Conservation (phyloP, 345 rosid genomes). For the Diplotaxis tenuifolia region DNA sequence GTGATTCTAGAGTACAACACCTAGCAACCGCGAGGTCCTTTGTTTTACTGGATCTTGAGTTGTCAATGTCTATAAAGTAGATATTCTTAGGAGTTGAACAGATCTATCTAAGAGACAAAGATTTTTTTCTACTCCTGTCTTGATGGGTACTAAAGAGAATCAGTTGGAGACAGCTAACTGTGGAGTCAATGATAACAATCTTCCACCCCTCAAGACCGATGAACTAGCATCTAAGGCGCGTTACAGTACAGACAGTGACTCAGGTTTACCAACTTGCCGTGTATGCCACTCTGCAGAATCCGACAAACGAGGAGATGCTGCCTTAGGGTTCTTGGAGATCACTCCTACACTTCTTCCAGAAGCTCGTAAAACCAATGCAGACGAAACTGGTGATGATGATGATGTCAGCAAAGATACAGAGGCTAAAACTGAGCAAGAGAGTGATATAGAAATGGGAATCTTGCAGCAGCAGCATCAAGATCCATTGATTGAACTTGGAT, state of each 20-base stretch:
- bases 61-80: not conserved
- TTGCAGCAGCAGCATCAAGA: conserved; percentile 45
- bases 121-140: conserved; percentile 14
- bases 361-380: conserved; percentile 42
- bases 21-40: conserved; percentile 15
- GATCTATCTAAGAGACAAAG: not conserved
- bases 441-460: conserved; percentile 75
- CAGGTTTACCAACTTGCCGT: conserved; percentile 71
- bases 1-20: not conserved
- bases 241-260: conserved; percentile 68
- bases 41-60: conserved; percentile 20
- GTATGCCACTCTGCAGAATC: conserved; percentile 95
- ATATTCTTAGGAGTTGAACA: not conserved
- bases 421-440: conserved; percentile 29
- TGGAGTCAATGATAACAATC: conserved; percentile 43
- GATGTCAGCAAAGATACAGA: conserved; percentile 34
- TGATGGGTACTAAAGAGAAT: conserved; percentile 72
- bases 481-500: conserved; percentile 74
- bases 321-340: conserved; percentile 74
- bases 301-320: conserved; percentile 78
- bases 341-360: conserved; percentile 47
- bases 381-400: conserved; percentile 40
- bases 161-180: conserved; percentile 38
- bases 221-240: conserved; percentile 43
- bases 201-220: conserved; percentile 43